A percentile compares a stretch with the other conserved stretches of the same genome.
Conservation (phyloP, 306 rosid species). For the Malus sylvestris region DNA sequence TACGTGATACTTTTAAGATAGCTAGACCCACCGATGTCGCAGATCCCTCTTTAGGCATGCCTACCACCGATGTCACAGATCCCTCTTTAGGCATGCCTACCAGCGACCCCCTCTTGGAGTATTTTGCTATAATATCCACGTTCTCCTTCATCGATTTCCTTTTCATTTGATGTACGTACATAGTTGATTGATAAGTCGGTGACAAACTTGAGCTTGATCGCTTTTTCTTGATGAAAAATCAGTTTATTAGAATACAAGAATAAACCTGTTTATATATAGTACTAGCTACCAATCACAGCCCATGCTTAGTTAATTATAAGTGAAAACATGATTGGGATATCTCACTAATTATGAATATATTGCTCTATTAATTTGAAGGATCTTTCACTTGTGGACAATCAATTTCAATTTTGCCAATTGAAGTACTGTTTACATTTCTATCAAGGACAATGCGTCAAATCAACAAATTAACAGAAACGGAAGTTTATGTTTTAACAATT, state of each 20-base stretch:
- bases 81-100: not conserved
- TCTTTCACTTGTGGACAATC: not conserved
- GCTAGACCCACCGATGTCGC: no score
- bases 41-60: not conserved
- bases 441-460: not conserved
- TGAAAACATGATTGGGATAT: no score
- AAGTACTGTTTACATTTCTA: no score
- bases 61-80: not conserved
- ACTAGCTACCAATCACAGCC: no score
- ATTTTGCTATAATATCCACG: not conserved
- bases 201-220: not conserved
- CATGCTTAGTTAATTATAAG: no score
- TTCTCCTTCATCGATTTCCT: not conserved
- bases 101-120: not conserved
- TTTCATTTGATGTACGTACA: not conserved
- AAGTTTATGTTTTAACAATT: no score
- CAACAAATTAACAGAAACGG: not conserved
- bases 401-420: no score
- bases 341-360: no score
- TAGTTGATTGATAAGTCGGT: not conserved
- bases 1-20: no score
- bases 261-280: no score
- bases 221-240: no score
- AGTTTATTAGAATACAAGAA: not conserved
- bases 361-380: not conserved